Evolutionary conservation across 2,329 filamentous ascomycete species (phyloP).

Genomic region (Fusarium goolgardi): DNA sequence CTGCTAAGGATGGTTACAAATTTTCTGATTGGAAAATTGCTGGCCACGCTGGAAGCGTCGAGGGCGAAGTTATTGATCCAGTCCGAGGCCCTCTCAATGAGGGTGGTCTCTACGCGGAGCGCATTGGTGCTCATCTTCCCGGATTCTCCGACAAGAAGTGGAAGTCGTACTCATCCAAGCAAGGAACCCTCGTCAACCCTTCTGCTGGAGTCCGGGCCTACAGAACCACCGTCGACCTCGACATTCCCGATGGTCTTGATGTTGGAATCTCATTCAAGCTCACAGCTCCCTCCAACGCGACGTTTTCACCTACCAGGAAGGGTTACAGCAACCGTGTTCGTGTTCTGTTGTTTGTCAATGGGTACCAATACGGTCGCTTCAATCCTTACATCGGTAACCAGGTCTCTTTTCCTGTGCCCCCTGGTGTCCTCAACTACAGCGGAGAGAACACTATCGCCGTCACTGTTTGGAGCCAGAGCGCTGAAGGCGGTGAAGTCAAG

Average conservation of each 20-base stretch:
- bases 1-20: slow-evolving; percentile 43
- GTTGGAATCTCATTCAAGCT: slow-evolving; percentile 68
- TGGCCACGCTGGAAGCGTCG: slow-evolving; percentile 64
- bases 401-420: slow-evolving; percentile 68
- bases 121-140: slow-evolving; percentile 69
- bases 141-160: slow-evolving; percentile 63
- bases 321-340: slow-evolving; percentile 55
- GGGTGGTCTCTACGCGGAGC: slow-evolving; percentile 68
- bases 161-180: slow-evolving; percentile 46
- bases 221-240: slow-evolving; percentile 62
- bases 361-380: slow-evolving; percentile 72
- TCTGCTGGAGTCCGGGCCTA: slow-evolving; percentile 67
- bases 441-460: slow-evolving; percentile 69
- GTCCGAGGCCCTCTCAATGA: slow-evolving; percentile 67
- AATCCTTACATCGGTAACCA: slow-evolving; percentile 71
- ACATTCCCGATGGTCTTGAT: slow-evolving; percentile 64
- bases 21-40: slow-evolving; percentile 69
- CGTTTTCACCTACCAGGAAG: slow-evolving; percentile 50
- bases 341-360: slow-evolving; percentile 71
- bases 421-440: slow-evolving; percentile 67
- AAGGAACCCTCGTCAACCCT: slow-evolving; percentile 56
- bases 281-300: slow-evolving; percentile 56
- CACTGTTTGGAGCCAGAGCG: slow-evolving; percentile 69
- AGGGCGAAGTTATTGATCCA: slow-evolving; percentile 62
- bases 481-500: slow-evolving; percentile 61